Evolutionary conservation across 805 yeast species (phyloP).

Genomic region (Starmerella floris): DNA sequence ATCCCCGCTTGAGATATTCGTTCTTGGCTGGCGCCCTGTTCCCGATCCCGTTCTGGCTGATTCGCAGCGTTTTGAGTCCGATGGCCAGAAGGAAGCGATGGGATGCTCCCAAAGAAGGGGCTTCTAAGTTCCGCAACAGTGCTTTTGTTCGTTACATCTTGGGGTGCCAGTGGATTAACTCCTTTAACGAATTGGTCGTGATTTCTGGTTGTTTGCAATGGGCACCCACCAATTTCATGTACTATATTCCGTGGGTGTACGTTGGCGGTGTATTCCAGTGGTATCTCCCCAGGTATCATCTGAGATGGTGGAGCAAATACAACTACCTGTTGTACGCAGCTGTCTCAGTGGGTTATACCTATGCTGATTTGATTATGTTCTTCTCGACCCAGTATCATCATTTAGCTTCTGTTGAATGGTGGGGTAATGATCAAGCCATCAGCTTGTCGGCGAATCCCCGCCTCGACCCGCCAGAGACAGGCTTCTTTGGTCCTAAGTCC

Average conservation of each 20-base stretch:
- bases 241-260: constrained; percentile 17
- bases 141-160: constrained; percentile 27
- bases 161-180: constrained; percentile 22
- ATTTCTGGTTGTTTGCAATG: constrained; percentile 19
- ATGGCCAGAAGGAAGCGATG: constrained; percentile 13
- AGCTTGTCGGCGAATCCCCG: neutral
- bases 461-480: neutral
- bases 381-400: constrained; percentile 36
- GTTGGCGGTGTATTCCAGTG: constrained; percentile 34
- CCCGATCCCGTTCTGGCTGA: constrained; percentile 17
- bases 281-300: constrained; percentile 35
- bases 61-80: constrained; percentile 1
- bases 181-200: constrained; percentile 15
- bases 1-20: constrained; percentile 49
- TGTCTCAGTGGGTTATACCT: constrained; percentile 49
- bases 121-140: constrained; percentile 5
- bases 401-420: constrained; percentile 39
- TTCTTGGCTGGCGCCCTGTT: constrained; percentile 42
- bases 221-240: constrained; percentile 37
- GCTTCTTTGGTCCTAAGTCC: neutral
- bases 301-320: constrained; percentile 44
- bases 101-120: constrained; percentile 6
- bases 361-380: constrained; percentile 45
- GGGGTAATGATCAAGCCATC: constrained; percentile 39
- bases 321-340: constrained; percentile 43